Evolutionary conservation across 2,329 filamentous ascomycete species (phyloP), one percentile per base, ranked within the genome.

Genomic region (Pseudocercospora macadamiae): DNA sequence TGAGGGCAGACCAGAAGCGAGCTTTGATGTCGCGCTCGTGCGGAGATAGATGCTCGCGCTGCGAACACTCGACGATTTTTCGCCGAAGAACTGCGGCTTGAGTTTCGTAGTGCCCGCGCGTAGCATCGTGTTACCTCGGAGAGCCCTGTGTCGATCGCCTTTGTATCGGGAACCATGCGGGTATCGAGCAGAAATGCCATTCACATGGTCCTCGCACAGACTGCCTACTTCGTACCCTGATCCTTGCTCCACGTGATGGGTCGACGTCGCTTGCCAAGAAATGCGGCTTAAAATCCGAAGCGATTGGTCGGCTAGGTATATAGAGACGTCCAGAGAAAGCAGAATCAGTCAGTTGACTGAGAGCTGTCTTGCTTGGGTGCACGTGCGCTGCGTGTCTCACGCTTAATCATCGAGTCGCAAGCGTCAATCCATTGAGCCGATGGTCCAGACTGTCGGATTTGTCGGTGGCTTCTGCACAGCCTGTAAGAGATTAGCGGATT

Each of bases 401-500:
- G 37, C 44, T 47, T 28, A 26, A 28, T 16, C 44, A 47, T 47
- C 21, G 44, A 47, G 23, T 42, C 37, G 37, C 16, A 19, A 19
- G 16, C 44, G 44, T 28, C 44, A 47, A 25, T 19, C 44, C 19
- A 25, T 10, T 47, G 44, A 47, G 44, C 25, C 14, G 44, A 14
- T n/a, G 44, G 44, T 47, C 44, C 44, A 25, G 44, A 47, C 44
- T 47, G 44, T 47, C 44, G 44, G 44, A 47, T 47, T 47, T 23
- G n/a, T 47, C n/a, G 44, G 44, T 47, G 44, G 25, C 44, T 47
- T 25, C 44, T 28, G 12, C 44, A 23, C 23, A 18, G 12, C 44
- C 44, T 47, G 44, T 47, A 47, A 47, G 44, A 47, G 44, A 28
- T 47, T 47, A 28, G 44, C 44, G 44, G 44, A 47, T 47, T 28